Base-by-base conservation (phyloP, 148 eudicot species). In the Persicaria maculosa region DNA sequence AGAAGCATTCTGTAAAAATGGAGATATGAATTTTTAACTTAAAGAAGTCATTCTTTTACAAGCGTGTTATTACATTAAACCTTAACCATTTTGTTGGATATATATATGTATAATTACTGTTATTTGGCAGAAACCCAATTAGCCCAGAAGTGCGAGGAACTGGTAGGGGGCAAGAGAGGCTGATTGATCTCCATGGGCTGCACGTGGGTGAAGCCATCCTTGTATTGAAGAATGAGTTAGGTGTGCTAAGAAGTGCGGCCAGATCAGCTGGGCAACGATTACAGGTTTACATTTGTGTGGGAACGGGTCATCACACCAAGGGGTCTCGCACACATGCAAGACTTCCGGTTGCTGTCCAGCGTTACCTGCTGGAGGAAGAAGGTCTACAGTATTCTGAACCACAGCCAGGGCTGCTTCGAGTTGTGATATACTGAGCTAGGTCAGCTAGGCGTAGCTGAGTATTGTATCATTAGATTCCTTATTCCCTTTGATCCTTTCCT, bases 141-240 rank as follows among this genome's bases (percentile, higher is more conserved):
- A 73, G 84, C 77, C 74, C 80, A n/a, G 87, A 83, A 14, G 80
- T 81, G 80, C 93, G 81, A 68, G 83, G 79, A 44, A 88, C 80
- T 73, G 88, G 85, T 58, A 81, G 95, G 74, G 84, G 83, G 80
- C 90, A 86, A 68, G 97, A 88, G 77, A 88, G 84, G 86, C 77
- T 90, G 81, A 95, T 92, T 77, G 97, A 95, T 76, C 89, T 95
- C 74, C 98, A 92, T 61, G 97, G 97, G 76, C 90, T 95, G 19
- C 96, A 92, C 75, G 97, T 88, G 57, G 86, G 75, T 44, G 98
- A 95, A 84, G 98, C 96, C 22, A 84, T 95, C 76, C 96, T 88
- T 74, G 81, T 87, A 52, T 84, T 95, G 73, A 92, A 85, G 80
- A 88, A 87, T 7, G 97, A 95, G 82, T 84, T 95, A 47, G 72